Evolutionary conservation across 2,329 filamentous ascomycete species (phyloP).

Genomic region (Epichloe scottii): DNA sequence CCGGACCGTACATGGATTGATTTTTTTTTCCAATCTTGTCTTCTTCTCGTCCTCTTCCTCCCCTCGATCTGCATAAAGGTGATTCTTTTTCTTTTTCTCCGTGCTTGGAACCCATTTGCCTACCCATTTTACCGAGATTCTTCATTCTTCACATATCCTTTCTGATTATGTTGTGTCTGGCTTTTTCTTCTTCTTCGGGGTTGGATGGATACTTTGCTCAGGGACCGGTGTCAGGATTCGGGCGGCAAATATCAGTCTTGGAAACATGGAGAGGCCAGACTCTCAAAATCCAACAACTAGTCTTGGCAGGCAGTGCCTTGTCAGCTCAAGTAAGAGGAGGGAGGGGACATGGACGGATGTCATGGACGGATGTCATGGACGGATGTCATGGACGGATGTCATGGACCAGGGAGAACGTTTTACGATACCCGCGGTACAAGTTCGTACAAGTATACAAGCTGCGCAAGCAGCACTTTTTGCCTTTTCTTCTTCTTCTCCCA

Average conservation of each 20-base stretch:
- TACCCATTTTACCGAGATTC: too few species aligned
- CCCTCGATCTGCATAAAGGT: background rate
- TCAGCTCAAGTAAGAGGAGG: background rate
- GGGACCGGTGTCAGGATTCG: background rate
- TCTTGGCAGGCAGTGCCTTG: background rate
- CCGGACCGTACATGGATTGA: background rate
- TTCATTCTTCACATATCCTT: background rate
- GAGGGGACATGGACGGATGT: background rate
- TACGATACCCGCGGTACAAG: background rate
- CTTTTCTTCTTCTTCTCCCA: slow-evolving; percentile 5
- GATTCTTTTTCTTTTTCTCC: background rate
- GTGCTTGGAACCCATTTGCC: background rate
- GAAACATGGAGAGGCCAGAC: background rate
- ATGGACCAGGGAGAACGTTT: background rate
- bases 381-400: background rate
- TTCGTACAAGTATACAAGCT: background rate
- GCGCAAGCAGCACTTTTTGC: slow-evolving; percentile 2
- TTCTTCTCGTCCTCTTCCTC: background rate
- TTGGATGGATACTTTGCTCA: background rate
- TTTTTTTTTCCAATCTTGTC: background rate
- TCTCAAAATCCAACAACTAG: background rate
- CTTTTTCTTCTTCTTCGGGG: background rate
- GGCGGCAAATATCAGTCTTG: background rate
- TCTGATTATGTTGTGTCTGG: background rate
- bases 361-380: too few species aligned